Evolutionary conservation across 768 basidiomycete genomes (phyloP).

Genomic region (Calocera cornea): DNA sequence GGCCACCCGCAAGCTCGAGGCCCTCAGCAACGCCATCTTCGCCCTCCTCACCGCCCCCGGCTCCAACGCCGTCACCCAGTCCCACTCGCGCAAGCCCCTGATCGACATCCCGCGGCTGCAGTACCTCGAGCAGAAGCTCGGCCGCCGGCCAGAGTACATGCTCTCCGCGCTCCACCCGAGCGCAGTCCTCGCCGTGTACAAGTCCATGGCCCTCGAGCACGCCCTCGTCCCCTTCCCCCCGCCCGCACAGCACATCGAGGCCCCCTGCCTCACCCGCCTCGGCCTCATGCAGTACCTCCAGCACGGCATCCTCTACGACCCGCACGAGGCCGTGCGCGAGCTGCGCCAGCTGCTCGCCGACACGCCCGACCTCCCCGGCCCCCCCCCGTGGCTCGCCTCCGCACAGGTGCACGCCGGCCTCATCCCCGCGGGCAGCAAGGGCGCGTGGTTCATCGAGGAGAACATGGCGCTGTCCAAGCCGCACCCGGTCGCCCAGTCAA

Average conservation of each 20-base stretch:
- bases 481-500: neutral
- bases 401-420: neutral
- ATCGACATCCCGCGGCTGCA: neutral
- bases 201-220: neutral
- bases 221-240: neutral
- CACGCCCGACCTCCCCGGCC: neutral
- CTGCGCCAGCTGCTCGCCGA: neutral
- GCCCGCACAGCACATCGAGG: neutral
- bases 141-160: neutral
- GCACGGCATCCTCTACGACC: neutral
- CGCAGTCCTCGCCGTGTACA: neutral
- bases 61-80: neutral
- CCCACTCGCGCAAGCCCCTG: neutral
- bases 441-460: neutral
- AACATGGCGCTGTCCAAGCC: conserved; percentile 2
- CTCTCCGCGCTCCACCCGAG: neutral
- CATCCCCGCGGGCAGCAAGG: neutral
- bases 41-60: neutral
- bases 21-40: neutral
- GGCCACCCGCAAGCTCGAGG: neutral
- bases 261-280: neutral
- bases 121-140: neutral
- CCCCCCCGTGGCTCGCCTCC: neutral
- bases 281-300: conserved; percentile 3
- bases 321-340: neutral